phyloP scores from a whole-genome alignment of 805 yeast species.

The Cyberlindnera saturnus region DNA sequence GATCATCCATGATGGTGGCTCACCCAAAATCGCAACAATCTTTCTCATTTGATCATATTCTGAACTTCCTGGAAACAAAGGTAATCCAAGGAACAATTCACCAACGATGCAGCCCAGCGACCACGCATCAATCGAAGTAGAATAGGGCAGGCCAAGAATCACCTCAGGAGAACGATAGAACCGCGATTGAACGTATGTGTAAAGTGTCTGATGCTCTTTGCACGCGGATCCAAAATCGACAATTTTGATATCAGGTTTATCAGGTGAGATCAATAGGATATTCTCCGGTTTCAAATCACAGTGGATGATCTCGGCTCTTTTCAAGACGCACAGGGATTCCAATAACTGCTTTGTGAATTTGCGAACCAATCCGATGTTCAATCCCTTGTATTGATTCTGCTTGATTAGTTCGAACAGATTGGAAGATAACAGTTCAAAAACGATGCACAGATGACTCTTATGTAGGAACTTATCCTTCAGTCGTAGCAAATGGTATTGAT shows the following conservation, averaged over 20 bases:
- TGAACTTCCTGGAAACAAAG: slow-evolving; percentile 90
- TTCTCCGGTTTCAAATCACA: slow-evolving; percentile 98
- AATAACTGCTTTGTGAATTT: slow-evolving; percentile 74
- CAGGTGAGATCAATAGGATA: slow-evolving; percentile 71
- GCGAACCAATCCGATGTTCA: slow-evolving; percentile 72
- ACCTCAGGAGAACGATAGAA: slow-evolving; percentile 96
- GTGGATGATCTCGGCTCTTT: slow-evolving; percentile 80
- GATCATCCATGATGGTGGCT: slow-evolving; percentile 94
- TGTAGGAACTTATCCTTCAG: slow-evolving; percentile 87
- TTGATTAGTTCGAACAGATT: slow-evolving; percentile 86
- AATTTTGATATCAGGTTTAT: slow-evolving; percentile 65
- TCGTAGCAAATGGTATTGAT: slow-evolving; percentile 69
- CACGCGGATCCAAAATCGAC: slow-evolving; percentile 97
- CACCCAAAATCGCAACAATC: slow-evolving; percentile 74
- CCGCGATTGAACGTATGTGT: slow-evolving; percentile 88
- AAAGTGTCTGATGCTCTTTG: slow-evolving; percentile 81
- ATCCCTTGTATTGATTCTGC: slow-evolving; percentile 90
- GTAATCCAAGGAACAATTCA: slow-evolving; percentile 85
- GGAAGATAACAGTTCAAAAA: slow-evolving; percentile 82
- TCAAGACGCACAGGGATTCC: slow-evolving; percentile 74
- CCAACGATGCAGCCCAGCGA: slow-evolving; percentile 90
- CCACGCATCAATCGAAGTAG: slow-evolving; percentile 96
- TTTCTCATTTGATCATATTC: slow-evolving; percentile 87
- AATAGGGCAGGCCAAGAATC: slow-evolving; percentile 83
- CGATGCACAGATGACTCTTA: slow-evolving; percentile 87